phyloP scores from a whole-genome alignment of 768 basidiomycete species.

The Porpolomopsis calyptriformis region DNA sequence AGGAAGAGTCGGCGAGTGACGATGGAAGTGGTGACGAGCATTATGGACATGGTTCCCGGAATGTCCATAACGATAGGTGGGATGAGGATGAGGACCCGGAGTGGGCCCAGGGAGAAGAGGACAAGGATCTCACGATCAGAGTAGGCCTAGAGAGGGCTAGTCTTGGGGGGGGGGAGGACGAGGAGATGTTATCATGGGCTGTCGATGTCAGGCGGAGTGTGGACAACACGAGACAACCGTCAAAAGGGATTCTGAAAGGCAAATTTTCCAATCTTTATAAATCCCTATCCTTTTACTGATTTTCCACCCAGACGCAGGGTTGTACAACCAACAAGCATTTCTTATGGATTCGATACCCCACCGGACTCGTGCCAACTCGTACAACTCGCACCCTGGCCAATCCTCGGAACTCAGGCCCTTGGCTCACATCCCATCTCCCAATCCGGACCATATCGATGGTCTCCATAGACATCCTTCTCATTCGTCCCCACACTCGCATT shows the following conservation, averaged over 20 bases:
- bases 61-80: conserved; percentile 46
- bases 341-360: conserved; percentile 32
- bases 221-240: conserved; percentile 54
- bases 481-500: conserved; percentile 32
- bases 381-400: conserved; percentile 46
- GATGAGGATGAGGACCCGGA: too few relatives aligned
- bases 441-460: conserved; percentile 79
- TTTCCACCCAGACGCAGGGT: conserved; percentile 44
- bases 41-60: conserved; percentile 27
- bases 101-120: too few relatives aligned
- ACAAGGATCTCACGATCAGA: too few relatives aligned
- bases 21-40: conserved; percentile 47
- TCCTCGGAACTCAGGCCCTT: conserved; percentile 57
- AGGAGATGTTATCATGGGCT: conserved; percentile 71
- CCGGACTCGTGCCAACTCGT: too few relatives aligned
- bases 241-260: conserved; percentile 88
- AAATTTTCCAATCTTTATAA: conserved; percentile 50
- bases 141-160: too few relatives aligned
- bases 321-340: conserved; percentile 55
- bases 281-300: neutral
- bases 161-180: conserved; percentile 43
- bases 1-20: conserved; percentile 53
- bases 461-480: conserved; percentile 59
- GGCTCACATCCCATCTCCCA: conserved; percentile 70
- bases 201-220: conserved; percentile 59